These are phyloP conservation scores for Leishmania tarentolae DNA, from an alignment of 208 protist genomes.

Conservation along the genomic window DNA sequence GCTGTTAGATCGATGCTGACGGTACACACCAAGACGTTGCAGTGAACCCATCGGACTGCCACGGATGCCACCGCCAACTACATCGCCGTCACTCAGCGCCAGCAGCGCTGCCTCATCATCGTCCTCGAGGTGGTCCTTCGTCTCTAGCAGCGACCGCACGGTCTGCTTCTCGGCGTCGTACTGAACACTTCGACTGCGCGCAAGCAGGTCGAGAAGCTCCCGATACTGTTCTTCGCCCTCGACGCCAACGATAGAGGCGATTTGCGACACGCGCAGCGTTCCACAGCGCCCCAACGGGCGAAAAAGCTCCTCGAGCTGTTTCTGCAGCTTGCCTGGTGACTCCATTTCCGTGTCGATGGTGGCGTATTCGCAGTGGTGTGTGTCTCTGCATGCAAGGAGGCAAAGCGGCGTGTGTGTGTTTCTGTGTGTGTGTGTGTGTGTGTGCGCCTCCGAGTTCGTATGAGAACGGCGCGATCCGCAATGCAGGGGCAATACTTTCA, in stretches of 20 bases:
- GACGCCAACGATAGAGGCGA: slow-evolving; percentile 51
- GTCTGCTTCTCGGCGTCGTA: slow-evolving; percentile 29
- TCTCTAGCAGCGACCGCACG: slow-evolving; percentile 10
- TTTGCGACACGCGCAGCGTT: slow-evolving; percentile 43
- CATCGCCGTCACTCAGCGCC: slow-evolving; percentile 29
- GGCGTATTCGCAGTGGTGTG: background rate
- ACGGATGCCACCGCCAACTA: background rate
- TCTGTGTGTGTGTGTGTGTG: background rate
- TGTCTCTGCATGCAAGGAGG: background rate
- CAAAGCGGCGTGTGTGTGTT: background rate
- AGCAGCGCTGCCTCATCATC: slow-evolving; percentile 25
- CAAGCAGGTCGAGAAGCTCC: slow-evolving; percentile 20
- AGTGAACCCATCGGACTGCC: background rate
- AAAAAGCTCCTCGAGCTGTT: slow-evolving; percentile 45
- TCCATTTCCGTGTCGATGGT: slow-evolving; percentile 59
- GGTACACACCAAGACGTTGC: background rate
- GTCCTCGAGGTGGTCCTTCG: background rate
- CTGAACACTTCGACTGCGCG: slow-evolving; percentile 17
- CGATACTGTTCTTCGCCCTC: slow-evolving; percentile 21
- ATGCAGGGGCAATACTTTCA: background rate
- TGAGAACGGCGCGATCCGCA: background rate
- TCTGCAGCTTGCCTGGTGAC: slow-evolving; percentile 30
- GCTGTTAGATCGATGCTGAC: slow-evolving; percentile 31
- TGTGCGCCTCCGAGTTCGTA: background rate
- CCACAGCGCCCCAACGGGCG: slow-evolving; percentile 26